Base-by-base conservation (phyloP, 352 stramenopile species). In the Pythium vanterpoolii region DNA sequence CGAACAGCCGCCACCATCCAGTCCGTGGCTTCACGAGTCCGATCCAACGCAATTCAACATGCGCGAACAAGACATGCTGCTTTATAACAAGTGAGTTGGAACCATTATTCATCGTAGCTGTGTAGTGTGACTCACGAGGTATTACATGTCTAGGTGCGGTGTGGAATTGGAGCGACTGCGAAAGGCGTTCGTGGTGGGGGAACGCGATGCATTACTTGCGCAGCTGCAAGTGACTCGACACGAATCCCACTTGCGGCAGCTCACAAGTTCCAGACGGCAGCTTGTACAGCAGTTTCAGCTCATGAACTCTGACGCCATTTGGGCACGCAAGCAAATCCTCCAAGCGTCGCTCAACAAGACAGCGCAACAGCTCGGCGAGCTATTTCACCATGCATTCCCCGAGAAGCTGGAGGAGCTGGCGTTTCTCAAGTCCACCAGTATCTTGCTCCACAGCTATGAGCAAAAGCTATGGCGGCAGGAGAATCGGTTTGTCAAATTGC, bases 391-490 rank as follows among this genome's bases (percentile, higher is more conserved):
- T 2, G 27, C 46, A 28, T 65, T 74, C 18, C 72, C 69, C 7
- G 30, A 54, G 10, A 56, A 60, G 48, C 63, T 76, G 8, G 64
- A 69, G 5, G 67, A 77, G 43, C 62, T 80, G 19, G 72, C 72
- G 36, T 76, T 77, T 26, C 59, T 80, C 14, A 67, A 68, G 33
- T 71, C 69, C 1, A 77, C 72, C 19, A 74, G 47, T 10, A 68
- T 80, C 11, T 48, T 80, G 2, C 47, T 80, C 19, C 55, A 72
- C 11, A 80, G 64, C 67, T 80, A 80, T 43, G 72, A 80, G 45
- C 69, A 77, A 18, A 80, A 80, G 38, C 36, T 80, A 2, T 80
- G 72, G 72, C 62, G 72, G 0, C 72, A 80, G 38, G 69, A 80
- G 46, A 47, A 75, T 21, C 72, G 69, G 6, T 80, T 77, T 30